phyloP scores from a whole-genome alignment of 768 basidiomycete species.

The Mycena haematopus region DNA sequence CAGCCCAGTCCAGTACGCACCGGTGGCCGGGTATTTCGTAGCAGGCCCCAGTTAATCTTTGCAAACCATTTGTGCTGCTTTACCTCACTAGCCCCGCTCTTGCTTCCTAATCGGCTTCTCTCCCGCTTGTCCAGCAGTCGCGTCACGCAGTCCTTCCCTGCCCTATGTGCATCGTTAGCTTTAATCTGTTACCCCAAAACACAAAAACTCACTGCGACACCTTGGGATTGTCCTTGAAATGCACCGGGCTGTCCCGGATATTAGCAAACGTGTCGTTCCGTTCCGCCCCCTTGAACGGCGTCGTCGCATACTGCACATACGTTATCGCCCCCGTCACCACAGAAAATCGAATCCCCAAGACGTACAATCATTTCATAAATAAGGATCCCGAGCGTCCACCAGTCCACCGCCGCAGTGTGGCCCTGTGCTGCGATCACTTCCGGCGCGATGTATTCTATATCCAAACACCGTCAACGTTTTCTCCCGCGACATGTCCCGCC shows the following conservation, averaged over 20 bases:
- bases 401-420: conserved; percentile 98
- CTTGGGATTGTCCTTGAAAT: conserved; percentile 86
- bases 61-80: conserved; percentile 99
- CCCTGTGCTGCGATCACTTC: conserved; percentile 97
- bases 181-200: too few species aligned
- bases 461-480: conserved; percentile 29
- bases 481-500: conserved; percentile 29
- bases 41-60: conserved; percentile 95
- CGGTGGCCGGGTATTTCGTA: conserved; percentile 92
- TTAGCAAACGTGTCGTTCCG: conserved; percentile 96
- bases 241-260: conserved; percentile 85
- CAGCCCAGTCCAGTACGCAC: conserved; percentile 56
- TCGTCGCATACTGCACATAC: conserved; percentile 87
- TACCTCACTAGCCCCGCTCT: conserved; percentile 96
- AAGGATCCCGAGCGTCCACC: conserved; percentile 98
- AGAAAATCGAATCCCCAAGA: conserved; percentile 41
- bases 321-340: conserved; percentile 42
- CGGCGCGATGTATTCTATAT: conserved; percentile 95
- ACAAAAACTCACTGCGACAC: conserved; percentile 65
- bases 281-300: conserved; percentile 97
- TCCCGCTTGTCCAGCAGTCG: conserved; percentile 95
- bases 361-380: conserved; percentile 99
- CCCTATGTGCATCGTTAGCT: conserved; percentile 48
- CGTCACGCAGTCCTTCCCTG: conserved; percentile 86
- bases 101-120: conserved; percentile 84